Evolutionary conservation across 2,329 filamentous ascomycete species (phyloP).

Genomic region (Akanthomyces lecanii): DNA sequence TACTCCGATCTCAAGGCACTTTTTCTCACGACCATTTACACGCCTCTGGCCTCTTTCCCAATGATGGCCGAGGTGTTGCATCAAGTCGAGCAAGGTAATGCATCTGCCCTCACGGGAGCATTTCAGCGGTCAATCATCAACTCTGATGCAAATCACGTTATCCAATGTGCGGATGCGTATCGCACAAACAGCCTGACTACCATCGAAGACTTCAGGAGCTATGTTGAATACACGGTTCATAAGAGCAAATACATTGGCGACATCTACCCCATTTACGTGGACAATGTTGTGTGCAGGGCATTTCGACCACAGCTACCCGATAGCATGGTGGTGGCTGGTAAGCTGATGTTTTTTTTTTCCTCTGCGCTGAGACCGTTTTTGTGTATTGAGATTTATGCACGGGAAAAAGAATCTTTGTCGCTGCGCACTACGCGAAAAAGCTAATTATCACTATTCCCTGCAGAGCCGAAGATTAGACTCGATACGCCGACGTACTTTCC

Average conservation of each 20-base stretch:
- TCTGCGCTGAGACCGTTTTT: neutral
- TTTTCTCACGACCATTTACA: neutral
- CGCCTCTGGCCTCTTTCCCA: neutral
- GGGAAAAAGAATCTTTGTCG: too few relatives aligned
- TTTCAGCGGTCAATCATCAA: neutral
- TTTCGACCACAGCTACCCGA: neutral
- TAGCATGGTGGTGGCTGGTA: neutral
- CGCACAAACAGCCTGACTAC: neutral
- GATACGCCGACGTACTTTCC: slow-evolving; percentile 25
- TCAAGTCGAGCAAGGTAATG: neutral
- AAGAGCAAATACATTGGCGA: neutral
- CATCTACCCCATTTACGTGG: neutral
- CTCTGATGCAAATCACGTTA: neutral
- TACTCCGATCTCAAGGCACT: neutral
- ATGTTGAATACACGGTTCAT: neutral
- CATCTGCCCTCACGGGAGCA: neutral
- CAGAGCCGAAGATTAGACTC: too few relatives aligned
- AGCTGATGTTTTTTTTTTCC: neutral
- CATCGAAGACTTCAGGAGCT: neutral
- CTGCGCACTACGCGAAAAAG: too few relatives aligned
- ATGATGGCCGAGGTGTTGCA: neutral
- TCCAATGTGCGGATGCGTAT: neutral
- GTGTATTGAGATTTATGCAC: too few relatives aligned
- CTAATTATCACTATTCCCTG: too few relatives aligned
- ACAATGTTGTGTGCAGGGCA: neutral